Evolutionary conservation across 176 grass and related monocot genomes (phyloP), one percentile per base, ranked within the genome.

Genomic region (Oryza meridionalis): DNA sequence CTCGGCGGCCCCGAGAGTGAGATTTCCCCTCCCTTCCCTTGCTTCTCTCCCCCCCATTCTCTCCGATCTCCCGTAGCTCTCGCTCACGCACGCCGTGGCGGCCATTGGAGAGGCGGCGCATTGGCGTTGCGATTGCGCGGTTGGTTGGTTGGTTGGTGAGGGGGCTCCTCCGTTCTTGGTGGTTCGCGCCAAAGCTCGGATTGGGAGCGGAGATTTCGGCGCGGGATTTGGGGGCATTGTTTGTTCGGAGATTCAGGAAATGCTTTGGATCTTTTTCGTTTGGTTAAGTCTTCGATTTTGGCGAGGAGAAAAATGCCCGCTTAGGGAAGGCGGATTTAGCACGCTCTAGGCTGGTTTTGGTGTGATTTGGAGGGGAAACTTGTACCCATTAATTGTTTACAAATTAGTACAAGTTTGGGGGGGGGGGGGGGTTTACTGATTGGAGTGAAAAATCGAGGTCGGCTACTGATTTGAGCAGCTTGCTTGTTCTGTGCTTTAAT

Each of bases 1-100:
- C 97, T 99, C 62, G 97, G 97, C 64, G 97, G 93, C 26, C 90
- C 93, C 19, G 97, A 99, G 86, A 99, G 96, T 99, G 69, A 80
- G 96, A 86, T 70, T 26, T 38, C 6, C 37, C 58, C n/a, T n/a
- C n/a, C n/a, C n/a, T n/a, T n/a, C n/a, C 82, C 24, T 47, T 15
- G 46, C 43, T 49, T 25, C 42, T 22, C 58, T 21, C 24, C 27
- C 27, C 27, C 27, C 27, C 37, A 14, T 17, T 35, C 33, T 4
- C 32, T 15, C 50, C 50, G 37, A 7, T 21, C 17, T 61, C 21
- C 33, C 0, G 33, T 35, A 35, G 11, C 45, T 13, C n/a, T n/a
- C n/a, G n/a, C n/a, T n/a, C 9, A 1, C 2, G 44, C 44, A 47
- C 11, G 46, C 12, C 37, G 37, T 38, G 37, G 37, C 6, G 38